A percentile compares a stretch with the other conserved stretches of the same genome.
Evolutionary conservation across 192 early-diverging fungal genomes (phyloP).

Genomic region (Phycomyces blakesleeanus): DNA sequence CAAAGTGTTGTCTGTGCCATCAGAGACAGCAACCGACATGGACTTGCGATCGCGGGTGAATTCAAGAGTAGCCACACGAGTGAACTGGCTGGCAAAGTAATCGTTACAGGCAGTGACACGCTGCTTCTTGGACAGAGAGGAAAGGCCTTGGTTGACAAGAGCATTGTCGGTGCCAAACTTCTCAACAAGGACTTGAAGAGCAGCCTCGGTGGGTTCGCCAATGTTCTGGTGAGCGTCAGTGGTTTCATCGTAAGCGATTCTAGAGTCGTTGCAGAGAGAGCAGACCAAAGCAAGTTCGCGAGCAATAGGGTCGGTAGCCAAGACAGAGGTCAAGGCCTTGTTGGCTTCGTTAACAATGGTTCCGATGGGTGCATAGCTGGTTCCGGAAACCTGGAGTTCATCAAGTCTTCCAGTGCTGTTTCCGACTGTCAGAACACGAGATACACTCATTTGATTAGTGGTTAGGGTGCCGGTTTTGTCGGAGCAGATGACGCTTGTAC

Average conservation of each 20-base stretch:
- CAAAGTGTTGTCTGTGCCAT: slow-evolving; percentile 43
- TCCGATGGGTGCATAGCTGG: slow-evolving; percentile 85
- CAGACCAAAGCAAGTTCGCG: slow-evolving; percentile 80
- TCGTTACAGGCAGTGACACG: slow-evolving; percentile 71
- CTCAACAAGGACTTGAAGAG: slow-evolving; percentile 89
- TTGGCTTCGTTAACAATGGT: slow-evolving; percentile 48
- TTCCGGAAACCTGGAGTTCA: slow-evolving; percentile 80
- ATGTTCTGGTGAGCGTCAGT: slow-evolving; percentile 64
- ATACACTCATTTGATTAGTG: slow-evolving; percentile 95
- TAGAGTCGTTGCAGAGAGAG: slow-evolving; percentile 89
- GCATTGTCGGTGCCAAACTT: slow-evolving; percentile 81
- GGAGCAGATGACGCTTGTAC: slow-evolving; percentile 96
- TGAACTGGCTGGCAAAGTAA: slow-evolving; percentile 58
- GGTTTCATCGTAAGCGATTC: slow-evolving; percentile 71
- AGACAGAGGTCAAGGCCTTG: slow-evolving; percentile 44
- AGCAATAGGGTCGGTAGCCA: slow-evolving; percentile 52
- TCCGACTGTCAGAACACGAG: slow-evolving; percentile 56
- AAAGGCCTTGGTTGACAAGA: slow-evolving; percentile 59
- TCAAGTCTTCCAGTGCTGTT: slow-evolving; percentile 41
- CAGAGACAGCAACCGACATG: slow-evolving; percentile 86
- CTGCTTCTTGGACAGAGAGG: slow-evolving; percentile 43
- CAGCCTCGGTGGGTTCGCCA: slow-evolving; percentile 99
- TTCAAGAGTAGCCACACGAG: slow-evolving; percentile 76
- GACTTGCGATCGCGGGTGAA: slow-evolving; percentile 98
- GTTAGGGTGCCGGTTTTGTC: slow-evolving; percentile 99